Evolutionary conservation across 805 yeast species (phyloP).

Genomic region (Candida koratica): DNA sequence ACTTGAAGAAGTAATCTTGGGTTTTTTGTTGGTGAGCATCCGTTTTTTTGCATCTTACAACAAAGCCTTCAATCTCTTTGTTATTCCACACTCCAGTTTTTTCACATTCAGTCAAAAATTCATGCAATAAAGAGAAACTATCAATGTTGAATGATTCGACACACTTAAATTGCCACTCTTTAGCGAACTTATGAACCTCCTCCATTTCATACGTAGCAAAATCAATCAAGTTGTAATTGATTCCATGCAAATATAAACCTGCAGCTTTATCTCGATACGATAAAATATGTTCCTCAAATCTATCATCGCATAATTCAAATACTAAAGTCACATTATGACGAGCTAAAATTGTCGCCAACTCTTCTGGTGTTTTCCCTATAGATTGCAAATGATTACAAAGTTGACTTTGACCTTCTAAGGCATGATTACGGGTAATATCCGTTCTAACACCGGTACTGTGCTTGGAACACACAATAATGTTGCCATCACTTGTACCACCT

Average conservation of each 20-base stretch:
- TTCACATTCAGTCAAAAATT: constrained; percentile 53
- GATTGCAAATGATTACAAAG: constrained; percentile 49
- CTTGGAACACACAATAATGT: constrained; percentile 83
- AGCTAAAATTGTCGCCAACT: constrained; percentile 56
- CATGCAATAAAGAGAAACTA: constrained; percentile 39
- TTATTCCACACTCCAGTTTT: constrained; percentile 67
- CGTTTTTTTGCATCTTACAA: constrained; percentile 56
- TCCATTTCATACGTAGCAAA: constrained; percentile 66
- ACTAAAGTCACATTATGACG: constrained; percentile 70
- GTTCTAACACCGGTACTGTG: constrained; percentile 74
- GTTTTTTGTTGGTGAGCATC: not conserved
- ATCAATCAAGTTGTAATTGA: constrained; percentile 61
- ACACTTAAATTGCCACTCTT: constrained; percentile 64
- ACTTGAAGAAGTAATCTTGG: constrained; percentile 79
- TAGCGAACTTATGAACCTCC: constrained; percentile 57
- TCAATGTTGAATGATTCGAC: constrained; percentile 45
- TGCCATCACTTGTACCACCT: constrained; percentile 71
- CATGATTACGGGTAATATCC: constrained; percentile 61
- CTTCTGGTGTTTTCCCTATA: constrained; percentile 36
- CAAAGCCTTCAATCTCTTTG: constrained; percentile 89
- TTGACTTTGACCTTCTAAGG: constrained; percentile 62
- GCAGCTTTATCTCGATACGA: constrained; percentile 62
- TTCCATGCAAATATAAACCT: constrained; percentile 88
- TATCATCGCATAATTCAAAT: constrained; percentile 88
- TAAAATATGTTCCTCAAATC: constrained; percentile 89